Percentiles rank a stretch among this genome's conserved stretches.
Conservation (phyloP, 768 basidiomycete genomes). For the Russula emetica region DNA sequence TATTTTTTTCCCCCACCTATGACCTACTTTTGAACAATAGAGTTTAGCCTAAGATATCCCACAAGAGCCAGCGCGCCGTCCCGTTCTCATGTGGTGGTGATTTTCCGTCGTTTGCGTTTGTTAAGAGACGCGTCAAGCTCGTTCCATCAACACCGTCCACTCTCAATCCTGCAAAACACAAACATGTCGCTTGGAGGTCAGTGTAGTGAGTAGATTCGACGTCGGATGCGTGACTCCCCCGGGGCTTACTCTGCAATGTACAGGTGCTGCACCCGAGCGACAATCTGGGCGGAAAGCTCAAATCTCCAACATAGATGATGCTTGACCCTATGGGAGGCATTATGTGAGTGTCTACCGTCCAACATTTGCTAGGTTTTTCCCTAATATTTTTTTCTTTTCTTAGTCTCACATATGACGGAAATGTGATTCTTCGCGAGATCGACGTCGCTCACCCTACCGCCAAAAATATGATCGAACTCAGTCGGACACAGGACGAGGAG, state of each 20-base stretch:
- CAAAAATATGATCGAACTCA: slow-evolving; percentile 99
- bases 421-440: slow-evolving; percentile 96
- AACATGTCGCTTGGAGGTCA: slow-evolving; percentile 50
- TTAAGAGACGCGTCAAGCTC: neutral
- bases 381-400: neutral
- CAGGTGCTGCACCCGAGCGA: slow-evolving; percentile 91
- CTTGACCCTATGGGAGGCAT: slow-evolving; percentile 99
- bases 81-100: too few species aligned
- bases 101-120: too few species aligned
- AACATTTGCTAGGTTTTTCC: neutral
- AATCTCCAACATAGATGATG: slow-evolving; percentile 99
- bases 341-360: slow-evolving; percentile 49
- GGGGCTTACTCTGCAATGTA: slow-evolving; percentile 13
- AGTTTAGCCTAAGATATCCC: neutral
- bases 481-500: slow-evolving; percentile 97
- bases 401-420: slow-evolving; percentile 97
- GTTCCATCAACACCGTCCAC: neutral
- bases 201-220: slow-evolving; percentile 58
- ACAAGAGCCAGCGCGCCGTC: neutral
- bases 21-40: neutral
- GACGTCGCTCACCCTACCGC: slow-evolving; percentile 99
- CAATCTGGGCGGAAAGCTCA: slow-evolving; percentile 94
- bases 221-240: neutral
- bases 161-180: neutral
- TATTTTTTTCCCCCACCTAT: neutral